A percentile compares a stretch with the other conserved stretches of the same genome.
phyloP scores from a whole-genome alignment of 441 rosid genomes.

The Corymbia calophylla region DNA sequence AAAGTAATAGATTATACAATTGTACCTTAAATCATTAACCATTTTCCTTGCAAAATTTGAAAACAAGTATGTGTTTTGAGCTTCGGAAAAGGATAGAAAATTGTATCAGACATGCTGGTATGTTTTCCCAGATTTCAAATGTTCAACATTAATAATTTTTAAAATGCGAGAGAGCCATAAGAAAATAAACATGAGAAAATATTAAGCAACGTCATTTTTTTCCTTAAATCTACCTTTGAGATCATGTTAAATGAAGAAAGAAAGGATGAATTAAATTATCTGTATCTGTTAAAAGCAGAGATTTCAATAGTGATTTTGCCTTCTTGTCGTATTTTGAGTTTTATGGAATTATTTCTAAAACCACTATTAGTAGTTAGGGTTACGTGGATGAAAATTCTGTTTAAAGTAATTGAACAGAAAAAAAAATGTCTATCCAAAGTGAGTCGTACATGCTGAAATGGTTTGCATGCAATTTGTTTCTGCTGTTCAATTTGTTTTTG shows the following conservation, averaged over 20 bases:
- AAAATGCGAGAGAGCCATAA: background rate
- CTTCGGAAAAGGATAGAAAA: background rate
- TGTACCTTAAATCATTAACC: background rate
- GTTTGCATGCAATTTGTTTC: too few species aligned
- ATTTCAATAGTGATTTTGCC: too few species aligned
- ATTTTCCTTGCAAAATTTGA: background rate
- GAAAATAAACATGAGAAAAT: background rate
- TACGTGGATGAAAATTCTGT: too few species aligned
- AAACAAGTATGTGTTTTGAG: background rate
- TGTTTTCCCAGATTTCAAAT: background rate
- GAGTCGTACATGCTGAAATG: too few species aligned
- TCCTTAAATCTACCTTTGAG: background rate
- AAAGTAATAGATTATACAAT: background rate
- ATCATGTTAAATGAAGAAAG: background rate
- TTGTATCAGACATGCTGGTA: background rate
- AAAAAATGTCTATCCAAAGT: too few species aligned
- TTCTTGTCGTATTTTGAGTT: too few species aligned
- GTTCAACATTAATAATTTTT: background rate
- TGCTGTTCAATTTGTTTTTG: too few species aligned
- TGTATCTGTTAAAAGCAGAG: too few species aligned
- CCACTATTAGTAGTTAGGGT: too few species aligned
- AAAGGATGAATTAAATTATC: background rate
- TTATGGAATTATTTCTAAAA: too few species aligned
- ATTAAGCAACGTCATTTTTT: background rate
- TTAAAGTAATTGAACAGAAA: rapidly evolving